A percentile compares a stretch with the other conserved stretches of the same genome.
phyloP scores from a whole-genome alignment of 2,329 filamentous ascomycete species.

The Ascochyta viciae-villosae region DNA sequence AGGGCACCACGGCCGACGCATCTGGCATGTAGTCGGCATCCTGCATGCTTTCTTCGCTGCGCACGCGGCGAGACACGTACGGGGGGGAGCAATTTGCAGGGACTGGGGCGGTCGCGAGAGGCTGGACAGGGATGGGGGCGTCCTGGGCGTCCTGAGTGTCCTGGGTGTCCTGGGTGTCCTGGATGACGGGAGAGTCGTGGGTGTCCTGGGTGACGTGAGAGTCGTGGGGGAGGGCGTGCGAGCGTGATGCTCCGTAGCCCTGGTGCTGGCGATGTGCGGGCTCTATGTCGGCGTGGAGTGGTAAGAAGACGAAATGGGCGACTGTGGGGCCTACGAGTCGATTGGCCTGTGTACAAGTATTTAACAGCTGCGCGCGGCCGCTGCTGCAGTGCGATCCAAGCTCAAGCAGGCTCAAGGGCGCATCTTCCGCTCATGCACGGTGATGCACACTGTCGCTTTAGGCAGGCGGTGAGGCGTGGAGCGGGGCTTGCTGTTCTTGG shows the following conservation, averaged over 20 bases:
- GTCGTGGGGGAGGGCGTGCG: slow-evolving; percentile 36
- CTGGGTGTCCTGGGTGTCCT: background rate
- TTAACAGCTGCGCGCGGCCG: slow-evolving; percentile 16
- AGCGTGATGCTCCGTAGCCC: slow-evolving; percentile 45
- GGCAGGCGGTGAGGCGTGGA: slow-evolving; percentile 20
- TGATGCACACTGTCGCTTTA: slow-evolving; percentile 2
- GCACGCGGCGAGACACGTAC: slow-evolving; percentile 40
- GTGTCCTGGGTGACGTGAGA: too few relatives aligned
- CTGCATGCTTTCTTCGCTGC: slow-evolving; percentile 39
- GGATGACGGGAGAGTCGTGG: background rate
- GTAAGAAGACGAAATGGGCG: slow-evolving; percentile 58
- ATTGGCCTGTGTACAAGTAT: slow-evolving; percentile 32
- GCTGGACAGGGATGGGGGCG: slow-evolving; percentile 21
- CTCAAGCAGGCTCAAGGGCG: background rate
- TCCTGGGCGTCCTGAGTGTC: too few relatives aligned
- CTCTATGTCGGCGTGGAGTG: slow-evolving; percentile 47
- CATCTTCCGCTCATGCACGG: slow-evolving; percentile 14
- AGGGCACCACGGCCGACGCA: slow-evolving; percentile 34
- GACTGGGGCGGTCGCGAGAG: slow-evolving; percentile 28
- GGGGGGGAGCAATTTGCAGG: slow-evolving; percentile 9
- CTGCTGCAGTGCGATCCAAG: slow-evolving; percentile 26
- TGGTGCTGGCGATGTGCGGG: slow-evolving; percentile 48
- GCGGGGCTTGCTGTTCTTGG: background rate
- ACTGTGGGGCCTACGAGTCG: slow-evolving; percentile 51
- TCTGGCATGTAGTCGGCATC: slow-evolving; percentile 48